Conservation (phyloP, 2,329 filamentous ascomycete genomes). For the Dactylella cylindrospora region DNA sequence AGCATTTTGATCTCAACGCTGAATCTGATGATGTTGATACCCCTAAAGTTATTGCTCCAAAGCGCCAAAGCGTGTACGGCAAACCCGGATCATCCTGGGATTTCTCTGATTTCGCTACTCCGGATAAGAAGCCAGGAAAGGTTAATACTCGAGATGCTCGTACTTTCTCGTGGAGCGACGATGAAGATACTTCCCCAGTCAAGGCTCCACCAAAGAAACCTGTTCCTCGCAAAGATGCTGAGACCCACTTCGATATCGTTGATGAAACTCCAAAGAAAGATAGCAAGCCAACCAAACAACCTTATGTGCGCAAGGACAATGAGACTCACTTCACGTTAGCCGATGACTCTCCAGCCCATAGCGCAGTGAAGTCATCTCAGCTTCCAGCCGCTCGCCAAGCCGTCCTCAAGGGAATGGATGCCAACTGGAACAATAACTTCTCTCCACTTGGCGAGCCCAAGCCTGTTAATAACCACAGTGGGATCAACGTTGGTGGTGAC, state of each 20-base stretch:
- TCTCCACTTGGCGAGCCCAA: slow-evolving; percentile 44
- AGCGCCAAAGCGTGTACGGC: slow-evolving; percentile 54
- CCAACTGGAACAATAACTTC: slow-evolving; percentile 57
- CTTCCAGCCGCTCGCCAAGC: slow-evolving; percentile 65
- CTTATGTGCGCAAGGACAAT: slow-evolving; percentile 61
- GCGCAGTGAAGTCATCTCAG: slow-evolving; percentile 52
- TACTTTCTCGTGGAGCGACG: slow-evolving; percentile 74
- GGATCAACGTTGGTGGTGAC: slow-evolving; percentile 47
- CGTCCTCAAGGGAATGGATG: slow-evolving; percentile 71
- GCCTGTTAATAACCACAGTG: slow-evolving; percentile 43
- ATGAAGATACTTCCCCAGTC: slow-evolving; percentile 63
- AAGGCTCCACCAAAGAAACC: slow-evolving; percentile 57
- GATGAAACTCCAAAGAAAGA: slow-evolving; percentile 65
- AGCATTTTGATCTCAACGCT: slow-evolving; percentile 81
- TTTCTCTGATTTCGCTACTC: slow-evolving; percentile 84
- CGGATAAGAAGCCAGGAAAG: slow-evolving; percentile 70
- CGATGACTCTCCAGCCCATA: slow-evolving; percentile 63
- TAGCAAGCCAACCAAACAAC: slow-evolving; percentile 36
- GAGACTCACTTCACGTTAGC: slow-evolving; percentile 74
- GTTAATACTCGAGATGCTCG: slow-evolving; percentile 69
- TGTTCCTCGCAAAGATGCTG: slow-evolving; percentile 72
- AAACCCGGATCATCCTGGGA: slow-evolving; percentile 78
- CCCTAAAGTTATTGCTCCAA: slow-evolving; percentile 46
- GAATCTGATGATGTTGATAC: slow-evolving; percentile 58
- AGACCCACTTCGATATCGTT: slow-evolving; percentile 78